phyloP scores from a whole-genome alignment of 192 early-diverging fungal genomes.

The Backusella westeae region DNA sequence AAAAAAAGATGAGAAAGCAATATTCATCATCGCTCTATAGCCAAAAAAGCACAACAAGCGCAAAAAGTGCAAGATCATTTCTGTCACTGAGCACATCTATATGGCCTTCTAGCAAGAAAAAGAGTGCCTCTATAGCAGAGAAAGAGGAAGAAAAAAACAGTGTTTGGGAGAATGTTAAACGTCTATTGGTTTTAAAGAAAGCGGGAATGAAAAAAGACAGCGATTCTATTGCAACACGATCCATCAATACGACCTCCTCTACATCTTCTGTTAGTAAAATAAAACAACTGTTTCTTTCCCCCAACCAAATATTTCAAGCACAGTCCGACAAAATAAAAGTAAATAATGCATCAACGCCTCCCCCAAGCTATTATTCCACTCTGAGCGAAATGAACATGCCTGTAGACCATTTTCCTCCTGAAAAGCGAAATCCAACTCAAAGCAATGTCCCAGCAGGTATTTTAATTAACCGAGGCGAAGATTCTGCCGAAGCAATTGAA shows the following conservation, averaged over 20 bases:
- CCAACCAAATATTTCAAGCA: not conserved
- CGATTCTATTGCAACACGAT: not conserved
- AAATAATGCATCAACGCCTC: not conserved
- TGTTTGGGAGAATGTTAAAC: constrained; percentile 8
- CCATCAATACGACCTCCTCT: not conserved
- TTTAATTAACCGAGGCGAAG: constrained; percentile 15
- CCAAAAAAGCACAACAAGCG: constrained; percentile 33
- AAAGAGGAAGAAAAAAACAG: not conserved
- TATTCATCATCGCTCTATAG: constrained; percentile 32
- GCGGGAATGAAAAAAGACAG: not conserved
- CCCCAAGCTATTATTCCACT: not conserved
- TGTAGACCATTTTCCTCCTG: not conserved
- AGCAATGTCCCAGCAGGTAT: constrained; percentile 3
- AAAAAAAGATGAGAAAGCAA: constrained; percentile 7
- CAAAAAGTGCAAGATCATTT: constrained; percentile 29
- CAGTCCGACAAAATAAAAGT: not conserved
- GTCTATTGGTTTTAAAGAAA: not conserved
- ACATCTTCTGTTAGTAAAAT: constrained; percentile 5
- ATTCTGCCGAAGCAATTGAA: constrained; percentile 13
- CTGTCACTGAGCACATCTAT: constrained; percentile 17
- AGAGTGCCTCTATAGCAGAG: not conserved
- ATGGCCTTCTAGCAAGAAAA: not conserved
- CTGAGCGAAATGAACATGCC: not conserved
- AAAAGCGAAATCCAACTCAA: not conserved
- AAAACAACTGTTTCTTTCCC: not conserved